Percentiles rank a stretch among this genome's conserved stretches.
Conservation (phyloP, 495 filamentous ascomycete species). For the Bombardia bombarda region DNA sequence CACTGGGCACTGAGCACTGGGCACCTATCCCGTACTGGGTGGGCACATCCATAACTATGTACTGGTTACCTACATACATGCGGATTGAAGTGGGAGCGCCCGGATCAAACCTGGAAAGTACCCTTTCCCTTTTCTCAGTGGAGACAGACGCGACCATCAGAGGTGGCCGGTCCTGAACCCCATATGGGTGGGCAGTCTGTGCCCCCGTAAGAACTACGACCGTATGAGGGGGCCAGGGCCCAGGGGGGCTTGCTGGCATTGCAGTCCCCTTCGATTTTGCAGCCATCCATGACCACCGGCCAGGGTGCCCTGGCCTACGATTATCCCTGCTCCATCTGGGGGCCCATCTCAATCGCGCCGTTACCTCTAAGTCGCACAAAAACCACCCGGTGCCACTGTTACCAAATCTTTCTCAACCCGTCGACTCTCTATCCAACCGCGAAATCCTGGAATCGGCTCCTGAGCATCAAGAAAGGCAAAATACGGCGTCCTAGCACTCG, state of each 20-base stretch:
- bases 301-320: constrained; percentile 26
- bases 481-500: constrained; percentile 13
- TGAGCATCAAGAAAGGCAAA: constrained; percentile 9
- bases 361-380: constrained; percentile 45
- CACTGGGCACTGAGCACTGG: too few relatives aligned
- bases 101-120: constrained; percentile 14
- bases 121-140: constrained; percentile 9
- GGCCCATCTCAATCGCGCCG: constrained; percentile 28
- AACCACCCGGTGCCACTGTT: constrained; percentile 39
- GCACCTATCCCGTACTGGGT: too few relatives aligned
- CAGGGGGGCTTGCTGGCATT: constrained; percentile 23
- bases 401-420: constrained; percentile 36
- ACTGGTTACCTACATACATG: too few relatives aligned
- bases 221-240: constrained; percentile 12
- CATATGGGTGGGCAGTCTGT: constrained; percentile 12
- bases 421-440: constrained; percentile 14
- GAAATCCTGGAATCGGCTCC: constrained; percentile 9
- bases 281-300: constrained; percentile 22
- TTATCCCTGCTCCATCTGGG: constrained; percentile 30
- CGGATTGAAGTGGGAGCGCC: constrained; percentile 13
- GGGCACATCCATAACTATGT: too few relatives aligned
- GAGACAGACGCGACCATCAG: constrained; percentile 4
- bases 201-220: constrained; percentile 17
- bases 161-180: constrained; percentile 4
- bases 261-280: constrained; percentile 26